Base-by-base conservation (phyloP, 805 yeast species). In the Candida vaughaniae region DNA sequence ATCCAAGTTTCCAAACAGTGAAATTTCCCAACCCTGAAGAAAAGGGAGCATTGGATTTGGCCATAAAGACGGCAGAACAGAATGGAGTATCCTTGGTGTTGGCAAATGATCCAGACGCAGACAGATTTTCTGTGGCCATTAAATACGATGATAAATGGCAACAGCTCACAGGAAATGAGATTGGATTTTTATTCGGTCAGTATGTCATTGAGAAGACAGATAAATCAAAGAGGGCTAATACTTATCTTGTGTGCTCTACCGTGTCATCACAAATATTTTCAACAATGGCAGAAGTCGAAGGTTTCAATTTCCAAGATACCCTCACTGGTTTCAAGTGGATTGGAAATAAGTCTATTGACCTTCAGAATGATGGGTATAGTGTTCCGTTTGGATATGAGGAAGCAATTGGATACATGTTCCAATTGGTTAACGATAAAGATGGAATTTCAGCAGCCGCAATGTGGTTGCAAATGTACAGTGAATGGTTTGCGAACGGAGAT, bases 21-120 rank as follows among this genome's bases (percentile, higher is more conserved):
- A 62, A 59, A 29, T 91, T 91, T 51, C 99, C 99, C 4, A 91
- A 91, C 52, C 99, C 99, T 0, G 99, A 91, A 58, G 99, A 91
- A 53, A 77, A 80, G 45, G 96, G 96, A 3, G 98, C 98, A 0
- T 66, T 93, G 38, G 83, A 79, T 46, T 53, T 82, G 35, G 91
- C 95, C 0, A 80, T 81, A 14, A 35, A 54, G 7, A 56, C 61
- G 3, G 97, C 96, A 0, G 80, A 85, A 27, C 36, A 45, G 1
- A 55, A 61, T 2, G 69, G 69, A 0, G 58, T 73, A 16, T 55
- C 63, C 2, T 55, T 88, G 20, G 91, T 91, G 2, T 51, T 91
- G 2, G 96, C 96, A 1, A 91, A 84, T 58, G 99, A 91, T 54
- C 99, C 99, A 0, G 99, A 91, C 60, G 99, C 98, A 0, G 99